phyloP scores from a whole-genome alignment of 768 basidiomycete species.

The Boletus barrowsii region DNA sequence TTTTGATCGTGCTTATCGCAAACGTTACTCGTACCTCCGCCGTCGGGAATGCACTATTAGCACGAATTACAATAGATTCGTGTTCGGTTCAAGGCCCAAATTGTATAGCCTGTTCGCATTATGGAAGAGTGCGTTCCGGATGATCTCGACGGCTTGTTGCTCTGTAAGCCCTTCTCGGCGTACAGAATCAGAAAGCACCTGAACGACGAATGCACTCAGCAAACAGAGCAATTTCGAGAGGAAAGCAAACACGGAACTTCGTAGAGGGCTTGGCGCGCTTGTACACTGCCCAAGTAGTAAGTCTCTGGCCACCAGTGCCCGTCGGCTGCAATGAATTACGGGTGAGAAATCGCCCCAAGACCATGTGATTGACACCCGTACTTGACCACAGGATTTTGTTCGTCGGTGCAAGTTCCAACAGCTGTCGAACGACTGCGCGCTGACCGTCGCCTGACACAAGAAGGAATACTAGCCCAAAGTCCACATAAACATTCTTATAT shows the following conservation, averaged over 20 bases:
- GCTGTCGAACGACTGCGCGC: conserved; percentile 52
- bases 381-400: conserved; percentile 84
- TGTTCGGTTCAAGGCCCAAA: conserved; percentile 43
- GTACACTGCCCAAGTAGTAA: conserved; percentile 64
- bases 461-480: conserved; percentile 80
- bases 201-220: conserved; percentile 52
- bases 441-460: conserved; percentile 64
- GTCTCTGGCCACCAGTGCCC: conserved; percentile 66
- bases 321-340: conserved; percentile 10
- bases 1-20: too few species aligned
- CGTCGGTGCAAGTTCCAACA: conserved; percentile 69
- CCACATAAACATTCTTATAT: conserved; percentile 72
- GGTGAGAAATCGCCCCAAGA: background rate
- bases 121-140: conserved; percentile 58
- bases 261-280: conserved; percentile 61
- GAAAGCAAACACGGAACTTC: conserved; percentile 38
- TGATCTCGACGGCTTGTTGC: conserved; percentile 49
- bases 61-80: background rate
- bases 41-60: too few species aligned
- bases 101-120: conserved; percentile 66
- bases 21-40: too few species aligned
- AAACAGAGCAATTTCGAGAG: conserved; percentile 10
- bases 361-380: conserved; percentile 27
- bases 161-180: conserved; percentile 49
- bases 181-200: conserved; percentile 60